phyloP scores from a whole-genome alignment of 139 green algal species.

The Coelastrella sp. region DNA sequence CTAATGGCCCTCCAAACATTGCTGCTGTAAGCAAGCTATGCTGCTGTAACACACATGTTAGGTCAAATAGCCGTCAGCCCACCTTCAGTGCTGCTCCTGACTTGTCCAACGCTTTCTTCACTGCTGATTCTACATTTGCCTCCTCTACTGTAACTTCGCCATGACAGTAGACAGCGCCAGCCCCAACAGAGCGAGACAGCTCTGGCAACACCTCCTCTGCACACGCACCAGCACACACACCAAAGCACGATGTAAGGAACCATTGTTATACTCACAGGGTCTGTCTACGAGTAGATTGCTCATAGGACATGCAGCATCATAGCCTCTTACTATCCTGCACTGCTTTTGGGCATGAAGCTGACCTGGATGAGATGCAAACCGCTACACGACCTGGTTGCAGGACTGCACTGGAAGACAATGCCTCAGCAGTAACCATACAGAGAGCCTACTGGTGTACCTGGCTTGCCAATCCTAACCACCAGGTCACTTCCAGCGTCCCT shows the following conservation, averaged over 20 bases:
- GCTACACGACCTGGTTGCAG: background rate
- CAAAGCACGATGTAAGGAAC: background rate
- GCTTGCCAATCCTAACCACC: slow-evolving; percentile 67
- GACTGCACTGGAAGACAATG: background rate
- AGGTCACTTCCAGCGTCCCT: slow-evolving; percentile 65
- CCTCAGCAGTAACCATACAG: no score
- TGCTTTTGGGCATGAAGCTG: no score
- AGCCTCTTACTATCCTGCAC: no score
- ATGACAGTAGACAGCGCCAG: slow-evolving; percentile 75
- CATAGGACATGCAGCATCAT: no score
- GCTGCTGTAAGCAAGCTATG: no score
- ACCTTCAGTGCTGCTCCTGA: slow-evolving; percentile 60
- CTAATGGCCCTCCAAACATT: no score
- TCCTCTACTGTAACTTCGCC: slow-evolving; percentile 83
- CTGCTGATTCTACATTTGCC: slow-evolving; percentile 59
- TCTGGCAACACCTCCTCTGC: slow-evolving; percentile 65
- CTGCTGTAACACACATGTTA: no score
- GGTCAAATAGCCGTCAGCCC: background rate
- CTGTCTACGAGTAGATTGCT: no score
- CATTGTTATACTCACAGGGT: no score
- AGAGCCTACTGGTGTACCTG: slow-evolving; percentile 23
- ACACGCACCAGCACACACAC: background rate
- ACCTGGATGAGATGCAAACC: no score
- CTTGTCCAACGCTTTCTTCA: slow-evolving; percentile 63
- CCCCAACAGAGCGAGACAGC: slow-evolving; percentile 55